phyloP scores from a whole-genome alignment of 106 monocot genomes.

The Apostasia shenzhenica region DNA sequence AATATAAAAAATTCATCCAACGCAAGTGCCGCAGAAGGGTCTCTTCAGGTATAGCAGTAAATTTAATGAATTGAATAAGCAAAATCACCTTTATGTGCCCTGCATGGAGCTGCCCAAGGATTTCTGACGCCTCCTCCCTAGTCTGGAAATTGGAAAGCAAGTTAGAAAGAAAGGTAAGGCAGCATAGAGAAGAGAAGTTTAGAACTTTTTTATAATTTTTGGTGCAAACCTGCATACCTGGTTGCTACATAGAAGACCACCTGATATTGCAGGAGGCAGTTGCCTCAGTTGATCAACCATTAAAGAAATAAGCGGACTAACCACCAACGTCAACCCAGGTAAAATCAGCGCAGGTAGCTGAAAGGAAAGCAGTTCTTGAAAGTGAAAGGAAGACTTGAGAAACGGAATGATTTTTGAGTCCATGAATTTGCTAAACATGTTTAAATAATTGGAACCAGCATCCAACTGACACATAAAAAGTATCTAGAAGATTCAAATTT shows the following conservation, averaged over 20 bases:
- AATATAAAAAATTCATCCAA: too few species aligned
- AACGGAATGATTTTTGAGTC: neutral
- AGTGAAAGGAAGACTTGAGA: neutral
- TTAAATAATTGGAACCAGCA: too few species aligned
- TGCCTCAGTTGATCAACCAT: conserved; percentile 93
- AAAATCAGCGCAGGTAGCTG: conserved; percentile 85
- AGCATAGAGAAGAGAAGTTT: neutral
- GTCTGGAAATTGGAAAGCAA: conserved; percentile 39
- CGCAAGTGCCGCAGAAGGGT: too few species aligned
- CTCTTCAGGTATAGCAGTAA: too few species aligned
- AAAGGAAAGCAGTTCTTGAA: neutral
- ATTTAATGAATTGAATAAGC: neutral
- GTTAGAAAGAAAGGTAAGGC: neutral
- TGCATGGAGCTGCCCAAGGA: conserved; percentile 38
- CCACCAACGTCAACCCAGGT: conserved; percentile 78
- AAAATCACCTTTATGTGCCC: conserved; percentile 76
- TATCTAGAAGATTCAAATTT: neutral
- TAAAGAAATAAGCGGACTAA: conserved; percentile 86
- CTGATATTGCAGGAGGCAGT: conserved; percentile 63
- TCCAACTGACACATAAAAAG: neutral
- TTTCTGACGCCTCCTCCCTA: conserved; percentile 59
- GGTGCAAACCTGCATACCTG: conserved; percentile 40
- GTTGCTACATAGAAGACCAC: conserved; percentile 74
- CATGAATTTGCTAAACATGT: too few species aligned
- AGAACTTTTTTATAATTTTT: neutral